Base-by-base conservation (phyloP, 306 rosid genomes). In the Quercus robur region DNA sequence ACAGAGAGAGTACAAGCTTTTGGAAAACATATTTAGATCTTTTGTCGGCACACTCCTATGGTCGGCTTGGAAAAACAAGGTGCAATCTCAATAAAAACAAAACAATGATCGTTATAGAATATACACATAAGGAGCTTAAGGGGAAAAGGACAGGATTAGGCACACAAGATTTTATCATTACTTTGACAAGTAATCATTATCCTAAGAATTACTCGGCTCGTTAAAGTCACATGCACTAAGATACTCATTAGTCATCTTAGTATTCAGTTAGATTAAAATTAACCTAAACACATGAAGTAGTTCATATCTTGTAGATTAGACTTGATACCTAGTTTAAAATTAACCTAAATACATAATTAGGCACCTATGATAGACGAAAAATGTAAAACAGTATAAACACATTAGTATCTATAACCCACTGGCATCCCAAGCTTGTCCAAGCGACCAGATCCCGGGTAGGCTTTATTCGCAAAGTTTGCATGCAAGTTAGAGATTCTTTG, bases 371-470 rank as follows among this genome's bases (percentile, higher is more conserved):
- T 64, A 54, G 73, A 56, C 23, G 28, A 28, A 11, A 26, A 38
- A 56, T 31, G 54, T 13, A 54, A 26, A 46, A 66, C 77, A 6
- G 17, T 8, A 20, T 63, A 51, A 51, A 30, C 56, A 67, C 3
- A 49, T 78, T 76, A 88, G 83, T 77, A 84, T 84, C 94, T 83
- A 80, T 84, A 84, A 14, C 89, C 89, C 26, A 84, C 21, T 31
- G 96, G 99, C 98, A 95, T 91, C 21, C 98, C 99, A 21, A 85
- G 90, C 87, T 85, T 90, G 87, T 93, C 99, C 88, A 95, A 88
- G 18, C 95, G 96, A 73, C 98, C 99, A 41, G 98, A 95, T 25
- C 90, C 98, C 7, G 88, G 96, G 82, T 90, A 90, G 41, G 89
- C 94, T 77, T 92, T 92, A 87, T 54, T 81, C 1, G 87, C 66